A percentile compares a stretch with the other conserved stretches of the same genome.
phyloP scores from a whole-genome alignment of 495 filamentous ascomycete genomes.

The Elaphomyces granulatus region DNA sequence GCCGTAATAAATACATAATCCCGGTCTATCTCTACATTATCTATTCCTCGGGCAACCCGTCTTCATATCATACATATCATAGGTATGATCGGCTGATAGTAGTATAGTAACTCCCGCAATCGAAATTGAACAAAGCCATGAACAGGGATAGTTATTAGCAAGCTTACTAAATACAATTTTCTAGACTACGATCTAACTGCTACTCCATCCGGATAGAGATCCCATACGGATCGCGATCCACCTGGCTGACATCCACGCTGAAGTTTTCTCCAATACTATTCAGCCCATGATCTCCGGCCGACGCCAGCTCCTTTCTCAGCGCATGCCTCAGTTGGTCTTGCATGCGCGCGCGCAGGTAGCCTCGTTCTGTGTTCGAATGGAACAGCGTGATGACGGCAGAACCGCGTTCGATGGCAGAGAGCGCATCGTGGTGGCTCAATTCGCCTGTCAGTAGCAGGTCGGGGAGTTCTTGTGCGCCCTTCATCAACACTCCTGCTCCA shows the following conservation, averaged over 20 bases:
- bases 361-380: slow-evolving; percentile 82
- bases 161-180: too few relatives aligned
- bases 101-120: too few relatives aligned
- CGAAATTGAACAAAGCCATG: too few relatives aligned
- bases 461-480: slow-evolving; percentile 38
- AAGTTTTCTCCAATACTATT: too few relatives aligned
- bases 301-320: slow-evolving; percentile 41
- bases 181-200: slow-evolving; percentile 1
- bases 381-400: slow-evolving; percentile 70
- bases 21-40: too few relatives aligned
- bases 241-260: slow-evolving; percentile 58
- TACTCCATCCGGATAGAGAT: slow-evolving; percentile 40
- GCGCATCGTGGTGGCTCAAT: slow-evolving; percentile 79
- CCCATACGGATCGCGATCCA: slow-evolving; percentile 66
- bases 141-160: too few relatives aligned
- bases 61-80: too few relatives aligned
- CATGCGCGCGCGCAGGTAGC: slow-evolving; percentile 60
- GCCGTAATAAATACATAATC: too few relatives aligned
- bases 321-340: slow-evolving; percentile 42
- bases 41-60: too few relatives aligned
- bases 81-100: too few relatives aligned
- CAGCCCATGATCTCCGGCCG: slow-evolving; percentile 23
- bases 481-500: slow-evolving; percentile 57
- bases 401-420: slow-evolving; percentile 79
- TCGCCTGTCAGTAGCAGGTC: slow-evolving; percentile 87